These are phyloP conservation scores for Acorus gramineus DNA, from an alignment of 106 monocot genomes.

Conservation along the genomic window DNA sequence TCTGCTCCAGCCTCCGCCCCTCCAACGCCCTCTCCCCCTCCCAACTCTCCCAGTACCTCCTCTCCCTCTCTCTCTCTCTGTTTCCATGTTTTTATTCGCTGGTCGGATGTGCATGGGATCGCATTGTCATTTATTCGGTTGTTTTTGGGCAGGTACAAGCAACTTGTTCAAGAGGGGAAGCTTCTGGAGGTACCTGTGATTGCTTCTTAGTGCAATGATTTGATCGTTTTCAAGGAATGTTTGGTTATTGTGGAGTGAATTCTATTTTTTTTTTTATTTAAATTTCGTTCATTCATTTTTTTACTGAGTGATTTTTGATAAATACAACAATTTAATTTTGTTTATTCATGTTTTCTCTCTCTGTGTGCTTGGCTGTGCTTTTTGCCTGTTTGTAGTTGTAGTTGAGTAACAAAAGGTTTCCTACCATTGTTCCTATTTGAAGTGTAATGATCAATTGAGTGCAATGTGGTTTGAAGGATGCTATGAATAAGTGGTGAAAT, in stretches of 20 bases:
- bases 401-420: too few species aligned
- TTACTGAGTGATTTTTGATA: too few species aligned
- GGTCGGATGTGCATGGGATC: too few species aligned
- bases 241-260: neutral
- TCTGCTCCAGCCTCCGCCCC: slow-evolving; percentile 86
- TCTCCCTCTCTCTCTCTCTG: neutral
- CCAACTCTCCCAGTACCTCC: slow-evolving; percentile 68
- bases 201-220: neutral
- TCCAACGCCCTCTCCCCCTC: slow-evolving; percentile 76
- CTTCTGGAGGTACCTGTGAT: slow-evolving; percentile 60
- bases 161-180: slow-evolving; percentile 77
- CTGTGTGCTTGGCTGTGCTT: too few species aligned
- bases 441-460: too few species aligned
- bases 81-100: neutral
- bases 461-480: too few species aligned
- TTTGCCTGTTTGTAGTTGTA: too few species aligned
- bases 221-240: neutral
- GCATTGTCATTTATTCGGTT: neutral
- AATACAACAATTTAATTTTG: too few species aligned
- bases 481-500: too few species aligned
- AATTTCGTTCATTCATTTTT: too few species aligned
- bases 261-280: neutral
- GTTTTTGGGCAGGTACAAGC: slow-evolving; percentile 57
- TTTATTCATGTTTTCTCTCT: too few species aligned
- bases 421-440: too few species aligned